Evolutionary conservation across 192 early-diverging fungal genomes (phyloP).

Genomic region (Coemansia umbellata): DNA sequence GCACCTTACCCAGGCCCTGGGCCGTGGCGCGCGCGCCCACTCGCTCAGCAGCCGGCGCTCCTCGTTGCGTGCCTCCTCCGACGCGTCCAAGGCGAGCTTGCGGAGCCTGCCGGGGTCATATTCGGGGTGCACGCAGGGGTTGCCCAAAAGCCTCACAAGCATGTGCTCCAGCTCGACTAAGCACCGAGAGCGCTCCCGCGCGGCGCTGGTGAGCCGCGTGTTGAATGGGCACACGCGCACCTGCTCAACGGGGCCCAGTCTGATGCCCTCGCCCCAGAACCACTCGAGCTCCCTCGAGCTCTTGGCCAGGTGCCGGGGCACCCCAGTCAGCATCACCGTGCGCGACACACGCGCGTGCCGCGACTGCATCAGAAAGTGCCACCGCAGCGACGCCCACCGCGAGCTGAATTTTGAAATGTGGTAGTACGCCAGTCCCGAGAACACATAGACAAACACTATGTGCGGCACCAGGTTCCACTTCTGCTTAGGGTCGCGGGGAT

Average conservation of each 20-base stretch:
- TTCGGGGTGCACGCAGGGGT: conserved; percentile 60
- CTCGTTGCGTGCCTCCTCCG: conserved; percentile 11
- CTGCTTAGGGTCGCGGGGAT: conserved; percentile 28
- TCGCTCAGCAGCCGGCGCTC: conserved; percentile 21
- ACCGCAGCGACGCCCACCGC: conserved; percentile 49
- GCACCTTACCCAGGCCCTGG: conserved; percentile 18
- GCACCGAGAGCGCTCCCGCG: conserved; percentile 53
- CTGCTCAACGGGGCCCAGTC: conserved; percentile 61
- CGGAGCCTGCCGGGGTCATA: conserved; percentile 56
- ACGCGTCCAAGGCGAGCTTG: conserved; percentile 14
- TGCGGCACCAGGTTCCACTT: conserved; percentile 46
- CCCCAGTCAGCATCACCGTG: conserved; percentile 66
- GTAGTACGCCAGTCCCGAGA: conserved; percentile 50
- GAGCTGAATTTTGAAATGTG: conserved; percentile 48
- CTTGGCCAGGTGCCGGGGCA: conserved; percentile 53
- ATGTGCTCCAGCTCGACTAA: conserved; percentile 57
- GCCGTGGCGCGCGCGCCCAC: conserved; percentile 24
- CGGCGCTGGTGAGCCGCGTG: conserved; percentile 52
- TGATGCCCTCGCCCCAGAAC: conserved; percentile 59
- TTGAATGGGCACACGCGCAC: conserved; percentile 63
- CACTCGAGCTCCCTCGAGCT: conserved; percentile 60
- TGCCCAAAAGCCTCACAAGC: conserved; percentile 60
- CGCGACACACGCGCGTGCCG: conserved; percentile 51
- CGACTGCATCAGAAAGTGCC: conserved; percentile 53
- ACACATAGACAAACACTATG: conserved; percentile 48